These are phyloP conservation scores for Pseudonitzschia delicatissima DNA, from an alignment of 108 stramenopile genomes.

Conservation along the genomic window DNA sequence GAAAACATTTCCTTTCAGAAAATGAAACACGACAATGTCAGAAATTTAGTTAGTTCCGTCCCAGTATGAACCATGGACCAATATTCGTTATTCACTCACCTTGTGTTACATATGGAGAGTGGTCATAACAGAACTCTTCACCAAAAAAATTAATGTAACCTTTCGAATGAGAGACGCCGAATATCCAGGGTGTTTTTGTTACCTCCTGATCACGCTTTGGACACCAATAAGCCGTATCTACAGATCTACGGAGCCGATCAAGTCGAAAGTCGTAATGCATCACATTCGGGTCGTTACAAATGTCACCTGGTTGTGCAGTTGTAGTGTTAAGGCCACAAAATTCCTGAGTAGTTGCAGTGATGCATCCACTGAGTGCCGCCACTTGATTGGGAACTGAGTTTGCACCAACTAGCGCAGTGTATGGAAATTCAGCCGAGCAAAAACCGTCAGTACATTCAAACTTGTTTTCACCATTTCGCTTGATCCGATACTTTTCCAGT, in stretches of 20 bases:
- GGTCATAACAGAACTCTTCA: constrained; percentile 62
- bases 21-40: neutral
- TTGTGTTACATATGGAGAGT: constrained; percentile 46
- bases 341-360: constrained; percentile 5
- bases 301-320: neutral
- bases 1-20: constrained; percentile 24
- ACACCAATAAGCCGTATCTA: constrained; percentile 16
- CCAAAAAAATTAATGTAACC: constrained; percentile 60
- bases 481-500: constrained; percentile 26
- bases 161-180: constrained; percentile 23
- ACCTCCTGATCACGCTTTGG: neutral
- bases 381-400: constrained; percentile 50
- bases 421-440: constrained; percentile 36
- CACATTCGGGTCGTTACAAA: constrained; percentile 10
- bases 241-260: neutral
- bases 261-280: constrained; percentile 12
- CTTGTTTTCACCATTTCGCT: constrained; percentile 14
- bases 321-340: constrained; percentile 10
- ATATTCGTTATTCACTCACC: neutral
- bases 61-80: neutral
- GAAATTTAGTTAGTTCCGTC: neutral
- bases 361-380: constrained; percentile 42
- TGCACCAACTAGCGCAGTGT: constrained; percentile 40
- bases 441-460: constrained; percentile 25
- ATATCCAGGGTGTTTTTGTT: constrained; percentile 28